Base-by-base conservation (phyloP, 495 filamentous ascomycete species). In the Aspergillus wentii region DNA sequence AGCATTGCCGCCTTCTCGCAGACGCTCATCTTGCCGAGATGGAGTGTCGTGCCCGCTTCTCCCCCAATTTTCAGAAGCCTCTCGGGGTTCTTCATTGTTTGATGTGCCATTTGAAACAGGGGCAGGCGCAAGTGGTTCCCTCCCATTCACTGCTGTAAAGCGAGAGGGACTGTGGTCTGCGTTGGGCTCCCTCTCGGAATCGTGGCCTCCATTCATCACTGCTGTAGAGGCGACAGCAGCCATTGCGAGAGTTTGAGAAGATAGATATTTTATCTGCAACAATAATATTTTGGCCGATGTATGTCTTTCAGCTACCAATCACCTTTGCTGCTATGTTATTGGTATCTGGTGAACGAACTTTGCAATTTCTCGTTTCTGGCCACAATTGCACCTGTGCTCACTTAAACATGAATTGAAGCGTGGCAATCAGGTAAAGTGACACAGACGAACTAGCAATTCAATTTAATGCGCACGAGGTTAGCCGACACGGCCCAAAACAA, bases 81-180 rank as follows among this genome's bases (percentile, higher is more conserved):
- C 62, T 21, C 38, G 48, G 25, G 44, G 43, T 11, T 54, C 48
- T 41, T 48, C 44, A 38, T 40, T 46, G 38, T 48, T 40, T 30
- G 44, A 37, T 44, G 52, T 17, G 27, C 42, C 13, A 33, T 44
- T 34, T 17, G 43, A 17, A 33, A 40, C 13, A 26, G 41, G 3
- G 15, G 23, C 27, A 14, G 49, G 28, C n/a, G 36, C 19, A 15
- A 52, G 33, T 11, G 54, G 30, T 4, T 68, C 66, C 41, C 51
- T 66, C 32, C 69, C 72, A 55, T 76, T 76, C 19, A 76, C 71
- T 29, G 72, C 71, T 3, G 72, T 76, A 41, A 76, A 76, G 15
- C 66, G 62, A 11, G 70, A 71, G 19, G 71, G 69, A 30, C 66
- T 72, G 28, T 66, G 64, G 15, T 71, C 70, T 19, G 66, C 42